Conservation (phyloP, 176 grass and related monocot genomes). For the Bonia amplexicaulis region DNA sequence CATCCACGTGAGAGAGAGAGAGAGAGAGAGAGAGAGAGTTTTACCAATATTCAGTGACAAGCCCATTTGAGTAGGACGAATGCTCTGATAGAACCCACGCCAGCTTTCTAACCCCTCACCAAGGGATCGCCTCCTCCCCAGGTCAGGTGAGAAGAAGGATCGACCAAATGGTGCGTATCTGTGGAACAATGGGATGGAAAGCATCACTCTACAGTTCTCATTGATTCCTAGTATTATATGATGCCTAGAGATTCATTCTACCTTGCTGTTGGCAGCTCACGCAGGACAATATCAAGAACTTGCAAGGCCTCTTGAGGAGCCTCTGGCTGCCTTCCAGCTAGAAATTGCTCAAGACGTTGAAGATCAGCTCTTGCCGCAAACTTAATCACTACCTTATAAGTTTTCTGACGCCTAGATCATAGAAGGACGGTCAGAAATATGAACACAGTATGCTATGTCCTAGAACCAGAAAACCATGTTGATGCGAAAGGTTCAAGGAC, state of each 20-base stretch:
- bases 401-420: conserved; percentile 45
- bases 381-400: conserved; percentile 73
- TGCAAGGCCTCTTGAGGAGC: conserved; percentile 84
- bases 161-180: conserved; percentile 65
- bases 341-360: conserved; percentile 56
- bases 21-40: not conserved
- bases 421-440: too few species aligned
- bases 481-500: not conserved
- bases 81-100: conserved; percentile 90
- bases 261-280: conserved; percentile 65
- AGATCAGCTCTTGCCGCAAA: conserved; percentile 59
- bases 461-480: too few species aligned
- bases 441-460: too few species aligned
- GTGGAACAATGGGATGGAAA: not conserved
- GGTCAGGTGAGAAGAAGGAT: conserved; percentile 66
- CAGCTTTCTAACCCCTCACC: conserved; percentile 89
- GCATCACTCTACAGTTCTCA: too few species aligned
- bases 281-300: conserved; percentile 88
- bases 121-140: conserved; percentile 58
- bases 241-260: not conserved
- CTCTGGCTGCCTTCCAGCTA: conserved; percentile 61
- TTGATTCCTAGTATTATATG: too few species aligned
- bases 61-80: conserved; percentile 90
- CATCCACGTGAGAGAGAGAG: too few species aligned
- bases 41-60: conserved; percentile 85